Evolutionary conservation across 768 basidiomycete genomes (phyloP), one percentile per base, ranked within the genome.

Genomic region (Lactarius tabidus): DNA sequence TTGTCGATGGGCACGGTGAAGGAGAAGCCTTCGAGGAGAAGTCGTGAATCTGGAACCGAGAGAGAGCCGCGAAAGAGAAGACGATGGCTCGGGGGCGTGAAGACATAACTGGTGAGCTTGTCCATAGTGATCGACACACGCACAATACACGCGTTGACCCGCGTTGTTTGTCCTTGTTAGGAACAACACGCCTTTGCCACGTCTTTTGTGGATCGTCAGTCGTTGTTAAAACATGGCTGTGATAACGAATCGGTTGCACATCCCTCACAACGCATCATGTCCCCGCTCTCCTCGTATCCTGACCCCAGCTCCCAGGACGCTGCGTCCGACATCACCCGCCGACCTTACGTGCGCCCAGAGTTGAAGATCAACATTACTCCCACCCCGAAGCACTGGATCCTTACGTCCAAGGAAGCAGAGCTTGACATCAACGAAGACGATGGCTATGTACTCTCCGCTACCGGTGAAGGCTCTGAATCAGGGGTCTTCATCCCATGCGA

Each of bases 41-140:
- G 76, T 57, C 88, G 77, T 0, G 90, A 91, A 70, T 90, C 90
- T 7, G 88, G 87, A 0, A 91, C 74, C 1, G 88, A 86, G 10
- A 92, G 79, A 0, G 89, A 82, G 9, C 90, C 90, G 58, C 90
- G 86, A 71, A 90, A 92, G 29, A 92, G 81, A 0, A 90, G 80
- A 45, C 90, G 87, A 67, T 82, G 78, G 6, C 69, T 66, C 0
- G 70, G 66, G 5, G 70, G 59, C 3, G 67, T 51, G 36, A 52
- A 84, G 67, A 69, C 79, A 76, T 38, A 65, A 57, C 59, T 70
- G 23, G 67, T 70, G 17, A 69, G 48, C 48, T 65, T 64, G 2
- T 29, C 36, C 39, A 36, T 20, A 2, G 31, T 7, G 20, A 23
- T n/a, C 60, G 63, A 65, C 65, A 55, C 63, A 67, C n/a, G 67